phyloP scores from a whole-genome alignment of 192 early-diverging fungal species.

The Funneliformis mosseae region DNA sequence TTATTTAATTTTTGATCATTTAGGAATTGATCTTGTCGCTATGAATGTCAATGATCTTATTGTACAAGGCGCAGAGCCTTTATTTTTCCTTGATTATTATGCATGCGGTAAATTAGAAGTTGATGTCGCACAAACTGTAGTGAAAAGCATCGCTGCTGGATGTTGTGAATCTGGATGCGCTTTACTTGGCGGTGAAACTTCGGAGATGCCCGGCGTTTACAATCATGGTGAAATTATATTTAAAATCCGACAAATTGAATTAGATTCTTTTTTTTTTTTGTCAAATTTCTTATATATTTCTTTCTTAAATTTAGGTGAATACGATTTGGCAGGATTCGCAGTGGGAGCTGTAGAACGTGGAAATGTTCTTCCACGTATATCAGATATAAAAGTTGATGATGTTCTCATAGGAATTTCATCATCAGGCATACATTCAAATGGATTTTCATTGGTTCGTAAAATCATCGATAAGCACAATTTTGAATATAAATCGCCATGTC shows the following conservation, averaged over 20 bases:
- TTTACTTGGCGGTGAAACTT: slow-evolving; percentile 97
- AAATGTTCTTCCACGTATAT: slow-evolving; percentile 83
- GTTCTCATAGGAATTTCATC: slow-evolving; percentile 88
- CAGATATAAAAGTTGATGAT: slow-evolving; percentile 77
- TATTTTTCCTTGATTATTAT: slow-evolving; percentile 99
- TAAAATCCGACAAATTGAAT: neutral
- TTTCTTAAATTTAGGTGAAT: slow-evolving; percentile 55
- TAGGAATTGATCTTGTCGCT: slow-evolving; percentile 89
- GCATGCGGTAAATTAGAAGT: slow-evolving; percentile 94
- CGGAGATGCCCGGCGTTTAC: slow-evolving; percentile 99
- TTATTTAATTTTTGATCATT: neutral
- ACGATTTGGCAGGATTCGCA: slow-evolving; percentile 96
- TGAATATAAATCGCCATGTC: slow-evolving; percentile 76
- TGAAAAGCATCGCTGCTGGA: slow-evolving; percentile 92
- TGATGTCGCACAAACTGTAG: slow-evolving; percentile 85
- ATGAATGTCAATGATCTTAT: slow-evolving; percentile 99
- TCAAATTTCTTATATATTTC: neutral
- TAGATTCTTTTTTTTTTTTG: neutral
- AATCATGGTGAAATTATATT: slow-evolving; percentile 42
- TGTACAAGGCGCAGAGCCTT: slow-evolving; percentile 98
- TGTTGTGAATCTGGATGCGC: slow-evolving; percentile 90
- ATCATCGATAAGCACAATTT: slow-evolving; percentile 75
- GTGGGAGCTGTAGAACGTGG: slow-evolving; percentile 94
- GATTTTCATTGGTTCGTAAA: slow-evolving; percentile 97
- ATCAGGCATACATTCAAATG: slow-evolving; percentile 98